Conservation (phyloP, 305 asterid species). For the Fraxinus baroniana region DNA sequence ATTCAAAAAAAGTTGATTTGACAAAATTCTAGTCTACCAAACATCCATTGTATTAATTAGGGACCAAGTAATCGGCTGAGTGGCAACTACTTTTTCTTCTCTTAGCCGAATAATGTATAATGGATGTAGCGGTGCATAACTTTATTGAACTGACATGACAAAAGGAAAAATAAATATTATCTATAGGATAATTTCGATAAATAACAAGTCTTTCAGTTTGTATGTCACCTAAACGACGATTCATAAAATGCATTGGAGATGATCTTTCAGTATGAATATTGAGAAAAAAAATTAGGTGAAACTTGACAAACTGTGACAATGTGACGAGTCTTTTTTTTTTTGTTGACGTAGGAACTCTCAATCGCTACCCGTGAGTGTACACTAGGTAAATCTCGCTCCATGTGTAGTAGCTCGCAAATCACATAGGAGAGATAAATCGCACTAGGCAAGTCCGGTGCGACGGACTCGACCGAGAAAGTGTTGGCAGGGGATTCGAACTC, state of each 20-base stretch:
- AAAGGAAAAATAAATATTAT: not conserved
- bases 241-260: not conserved
- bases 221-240: not conserved
- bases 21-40: conserved; percentile 18
- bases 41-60: not conserved
- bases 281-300: not conserved
- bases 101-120: not conserved
- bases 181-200: too few species aligned
- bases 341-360: too few species aligned
- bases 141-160: not conserved
- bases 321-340: not conserved
- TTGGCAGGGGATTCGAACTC: too few species aligned
- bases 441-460: too few species aligned
- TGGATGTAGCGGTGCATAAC: not conserved
- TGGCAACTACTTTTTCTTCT: not conserved
- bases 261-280: not conserved
- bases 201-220: too few species aligned
- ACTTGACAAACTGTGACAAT: not conserved
- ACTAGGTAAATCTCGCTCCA: too few species aligned
- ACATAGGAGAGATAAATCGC: too few species aligned
- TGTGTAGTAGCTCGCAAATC: too few species aligned
- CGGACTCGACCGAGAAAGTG: too few species aligned
- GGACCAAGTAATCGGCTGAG: not conserved
- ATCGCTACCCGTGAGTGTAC: too few species aligned
- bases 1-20: conserved; percentile 1